Evolutionary conservation across 1,284 basidiomycete species (phyloP).

Genomic region (Trichosporon inkin): DNA sequence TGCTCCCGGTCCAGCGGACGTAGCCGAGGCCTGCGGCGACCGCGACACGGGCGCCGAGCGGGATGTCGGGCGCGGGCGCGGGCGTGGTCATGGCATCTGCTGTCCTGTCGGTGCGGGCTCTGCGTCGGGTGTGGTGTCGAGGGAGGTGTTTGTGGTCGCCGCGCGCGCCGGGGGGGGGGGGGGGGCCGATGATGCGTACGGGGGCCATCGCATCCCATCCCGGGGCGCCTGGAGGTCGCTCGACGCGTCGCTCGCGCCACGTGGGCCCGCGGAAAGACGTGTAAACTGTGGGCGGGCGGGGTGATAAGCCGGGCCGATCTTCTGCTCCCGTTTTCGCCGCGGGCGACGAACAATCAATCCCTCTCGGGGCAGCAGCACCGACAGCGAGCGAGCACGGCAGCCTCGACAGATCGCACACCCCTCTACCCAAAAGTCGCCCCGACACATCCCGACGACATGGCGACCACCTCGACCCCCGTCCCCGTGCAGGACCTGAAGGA

Average conservation of each 20-base stretch:
- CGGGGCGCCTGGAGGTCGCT: background rate
- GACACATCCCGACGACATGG: constrained; percentile 27
- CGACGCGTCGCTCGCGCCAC: constrained; percentile 10
- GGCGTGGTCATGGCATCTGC: constrained; percentile 28
- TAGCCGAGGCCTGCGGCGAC: constrained; percentile 74
- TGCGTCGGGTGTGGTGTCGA: background rate
- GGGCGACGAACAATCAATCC: constrained; percentile 6
- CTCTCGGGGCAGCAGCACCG: background rate
- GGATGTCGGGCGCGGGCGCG: constrained; percentile 35
- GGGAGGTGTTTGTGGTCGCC: background rate
- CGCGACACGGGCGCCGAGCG: constrained; percentile 56
- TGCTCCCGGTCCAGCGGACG: constrained; percentile 80
- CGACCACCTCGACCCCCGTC: constrained; percentile 30
- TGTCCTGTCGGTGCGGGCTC: background rate
- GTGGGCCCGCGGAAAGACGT: background rate
- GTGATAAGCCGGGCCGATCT: background rate
- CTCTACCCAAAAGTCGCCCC: constrained; percentile 16
- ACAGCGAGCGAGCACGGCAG: constrained; percentile 8
- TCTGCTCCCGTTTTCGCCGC: constrained; percentile 6
- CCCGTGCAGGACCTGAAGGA: constrained; percentile 39
- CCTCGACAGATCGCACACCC: background rate
- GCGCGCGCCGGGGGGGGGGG: background rate
- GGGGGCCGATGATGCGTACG: background rate
- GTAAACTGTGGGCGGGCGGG: background rate
- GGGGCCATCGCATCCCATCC: background rate